A percentile compares a stretch with the other conserved stretches of the same genome.
phyloP scores from a whole-genome alignment of 2,329 filamentous ascomycete species.

The Lasiodiplodia theobromae region DNA sequence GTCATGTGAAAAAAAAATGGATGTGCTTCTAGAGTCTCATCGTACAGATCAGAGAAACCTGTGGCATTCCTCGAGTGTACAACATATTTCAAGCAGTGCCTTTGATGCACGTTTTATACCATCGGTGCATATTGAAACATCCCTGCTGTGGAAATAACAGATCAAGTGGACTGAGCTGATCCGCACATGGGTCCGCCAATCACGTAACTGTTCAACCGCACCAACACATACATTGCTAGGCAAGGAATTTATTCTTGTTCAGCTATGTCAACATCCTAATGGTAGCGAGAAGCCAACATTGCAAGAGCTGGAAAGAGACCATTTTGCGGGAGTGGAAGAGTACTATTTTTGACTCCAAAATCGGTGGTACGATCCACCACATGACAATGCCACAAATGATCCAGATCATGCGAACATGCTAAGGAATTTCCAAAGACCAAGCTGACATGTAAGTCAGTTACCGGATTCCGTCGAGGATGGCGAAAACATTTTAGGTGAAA shows the following conservation, averaged over 20 bases:
- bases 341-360: neutral
- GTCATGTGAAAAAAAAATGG: neutral
- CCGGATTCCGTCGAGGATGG: neutral
- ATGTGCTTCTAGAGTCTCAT: neutral
- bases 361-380: neutral
- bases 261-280: neutral
- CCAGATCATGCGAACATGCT: neutral
- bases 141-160: neutral
- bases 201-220: neutral
- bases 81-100: neutral
- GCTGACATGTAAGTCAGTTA: neutral
- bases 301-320: neutral
- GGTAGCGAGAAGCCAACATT: neutral
- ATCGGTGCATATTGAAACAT: neutral
- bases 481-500: neutral
- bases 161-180: neutral
- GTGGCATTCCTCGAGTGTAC: constrained; percentile 25
- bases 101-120: neutral
- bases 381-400: neutral
- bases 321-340: neutral
- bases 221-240: neutral
- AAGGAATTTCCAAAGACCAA: neutral
- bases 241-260: neutral
- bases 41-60: constrained; percentile 1
- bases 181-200: neutral